Evolutionary conservation across 2,329 filamentous ascomycete genomes (phyloP).

Genomic region (Aspergillus spinulosporus): DNA sequence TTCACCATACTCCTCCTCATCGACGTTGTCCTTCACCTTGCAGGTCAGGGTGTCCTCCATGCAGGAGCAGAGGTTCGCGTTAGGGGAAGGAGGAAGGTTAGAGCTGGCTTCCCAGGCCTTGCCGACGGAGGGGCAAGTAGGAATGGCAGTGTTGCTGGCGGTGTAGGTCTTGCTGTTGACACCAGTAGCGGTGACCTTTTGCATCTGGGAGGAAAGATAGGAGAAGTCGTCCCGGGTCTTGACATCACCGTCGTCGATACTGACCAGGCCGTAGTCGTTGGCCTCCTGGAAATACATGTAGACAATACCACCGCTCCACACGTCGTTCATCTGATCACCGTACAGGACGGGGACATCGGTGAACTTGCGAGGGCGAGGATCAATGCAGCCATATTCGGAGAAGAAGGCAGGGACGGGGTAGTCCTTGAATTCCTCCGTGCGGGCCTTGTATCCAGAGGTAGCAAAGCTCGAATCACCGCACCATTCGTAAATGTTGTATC

Average conservation of each 20-base stretch:
- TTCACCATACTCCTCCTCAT: slow-evolving; percentile 57
- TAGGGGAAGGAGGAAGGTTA: slow-evolving; percentile 77
- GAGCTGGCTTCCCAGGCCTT: slow-evolving; percentile 67
- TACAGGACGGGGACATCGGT: slow-evolving; percentile 83
- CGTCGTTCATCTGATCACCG: slow-evolving; percentile 73
- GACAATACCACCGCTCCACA: slow-evolving; percentile 95
- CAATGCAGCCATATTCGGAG: slow-evolving; percentile 97
- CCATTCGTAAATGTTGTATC: slow-evolving; percentile 99
- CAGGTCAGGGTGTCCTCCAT: slow-evolving; percentile 76
- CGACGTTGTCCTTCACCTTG: slow-evolving; percentile 58
- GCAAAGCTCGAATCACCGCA: slow-evolving; percentile 80
- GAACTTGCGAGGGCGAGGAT: slow-evolving; percentile 70
- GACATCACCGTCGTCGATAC: slow-evolving; percentile 65
- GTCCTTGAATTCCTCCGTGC: slow-evolving; percentile 80
- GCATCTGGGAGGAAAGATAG: slow-evolving; percentile 69
- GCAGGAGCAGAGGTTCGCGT: slow-evolving; percentile 77
- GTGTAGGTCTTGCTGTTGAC: slow-evolving; percentile 68
- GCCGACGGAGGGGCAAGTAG: slow-evolving; percentile 68
- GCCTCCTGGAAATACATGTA: slow-evolving; percentile 97
- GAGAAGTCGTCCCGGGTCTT: slow-evolving; percentile 73
- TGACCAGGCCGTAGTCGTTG: slow-evolving; percentile 73
- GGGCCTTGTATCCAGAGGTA: slow-evolving; percentile 75
- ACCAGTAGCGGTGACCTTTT: slow-evolving; percentile 64
- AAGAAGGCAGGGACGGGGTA: slow-evolving; percentile 98
- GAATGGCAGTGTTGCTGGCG: slow-evolving; percentile 68